Evolutionary conservation across 306 rosid genomes (phyloP), one percentile per base, ranked within the genome.

Genomic region (Argentina anserina): DNA sequence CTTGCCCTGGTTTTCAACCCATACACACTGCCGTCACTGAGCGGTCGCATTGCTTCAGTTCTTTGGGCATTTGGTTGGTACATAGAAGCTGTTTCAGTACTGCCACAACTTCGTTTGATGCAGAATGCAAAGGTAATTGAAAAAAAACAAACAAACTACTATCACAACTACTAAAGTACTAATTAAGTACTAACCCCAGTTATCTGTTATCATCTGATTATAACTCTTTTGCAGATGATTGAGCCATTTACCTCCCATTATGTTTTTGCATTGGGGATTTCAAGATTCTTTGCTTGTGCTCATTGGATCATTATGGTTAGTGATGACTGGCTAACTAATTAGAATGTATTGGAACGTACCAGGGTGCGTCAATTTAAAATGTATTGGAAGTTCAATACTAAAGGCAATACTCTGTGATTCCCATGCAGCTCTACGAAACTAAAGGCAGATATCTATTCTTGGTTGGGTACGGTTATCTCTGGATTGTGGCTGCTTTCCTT

Each of bases 241-340:
- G 98, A 94, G 53, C 89, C 97, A 65, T 89, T 94, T 71, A 88
- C 97, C 5, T 90, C 96, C 7, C 85, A 89, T 42, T 94, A 89
- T 65, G 91, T 94, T 29, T 91, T 94, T 74, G 97, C 98, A 37
- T 58, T 94, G 28, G 98, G 98, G 6, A 60, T 89, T 74, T 85
- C 98, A 14, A 91, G 97, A 75, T 89, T 94, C 84, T 60, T 94
- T 1, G 28, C 83, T 12, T 80, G 90, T 11, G 95, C 95, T 42
- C 86, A 84, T 66, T 94, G 95, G 98, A 69, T 89, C 39, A 83
- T 88, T 74, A 85, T 71, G 90, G 96, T 90, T 12, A 67, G 84
- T 67, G 12, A 34, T 49, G 62, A 21, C 17, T 33, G 36, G 36
- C 5, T 49, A 52, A 28, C 58, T n/a, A 21, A 61, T 12, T 41